Base-by-base conservation (phyloP, 495 filamentous ascomycete species). In the Neurospora tetrasperma region DNA sequence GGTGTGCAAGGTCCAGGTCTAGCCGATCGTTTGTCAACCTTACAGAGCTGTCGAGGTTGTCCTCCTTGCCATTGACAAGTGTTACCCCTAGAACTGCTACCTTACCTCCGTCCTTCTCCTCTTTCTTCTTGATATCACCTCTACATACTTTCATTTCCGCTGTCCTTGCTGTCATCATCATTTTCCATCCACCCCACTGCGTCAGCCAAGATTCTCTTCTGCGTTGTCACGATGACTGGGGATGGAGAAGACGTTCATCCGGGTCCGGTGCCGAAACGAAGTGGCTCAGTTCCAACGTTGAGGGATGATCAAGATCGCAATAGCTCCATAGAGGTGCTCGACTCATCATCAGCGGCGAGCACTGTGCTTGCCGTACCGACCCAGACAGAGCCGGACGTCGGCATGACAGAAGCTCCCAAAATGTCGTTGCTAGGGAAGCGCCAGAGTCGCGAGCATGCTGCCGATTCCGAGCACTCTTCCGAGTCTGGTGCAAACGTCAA, bases 361-460 rank as follows among this genome's bases (percentile, higher is more conserved):
- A 40, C 70, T 59, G 27, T 10, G 31, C 43, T 35, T 9, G 70
- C 16, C 43, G 27, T 71, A 35, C 27, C 70, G 18, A 40, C 40
- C 18, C 31, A 66, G 27, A 71, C 44, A n/a, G 70, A 62, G 11
- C 27, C 35, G 41, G 70, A 75, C n/a, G 69, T 75, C 70, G 71
- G 71, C 43, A 77, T 78, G 72, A 70, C 73, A 23, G 72, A 73
- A 38, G 74, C 73, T 16, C 73, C 69, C 23, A 66, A 18, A 38
- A 31, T 66, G 54, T 66, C 54, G 27, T 38, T 66, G 54, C 14
- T 66, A 38, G 54, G 54, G 54, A 87, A 86, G 75, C 81, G 84
- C 59, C 85, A 84, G 70, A 75, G 78, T 31, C 72, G 70, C 40
- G 72, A 69, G 35, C 69, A 70, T 46, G 44, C 27, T 68, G 16